Evolutionary conservation across 805 yeast genomes (phyloP).

Genomic region (Ogataea neopini): DNA sequence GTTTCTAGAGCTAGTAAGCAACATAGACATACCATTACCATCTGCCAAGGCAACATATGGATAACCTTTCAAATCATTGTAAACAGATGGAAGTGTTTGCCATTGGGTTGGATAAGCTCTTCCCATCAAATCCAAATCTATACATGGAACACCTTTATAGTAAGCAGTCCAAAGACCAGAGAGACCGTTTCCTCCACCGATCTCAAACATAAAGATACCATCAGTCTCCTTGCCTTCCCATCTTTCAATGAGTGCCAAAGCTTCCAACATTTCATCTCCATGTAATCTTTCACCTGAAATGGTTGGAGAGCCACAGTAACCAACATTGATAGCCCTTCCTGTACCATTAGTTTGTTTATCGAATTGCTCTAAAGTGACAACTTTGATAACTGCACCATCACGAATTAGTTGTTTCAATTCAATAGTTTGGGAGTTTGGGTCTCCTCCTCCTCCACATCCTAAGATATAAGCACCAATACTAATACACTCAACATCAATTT

Average conservation of each 20-base stretch:
- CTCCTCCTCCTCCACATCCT: slow-evolving; percentile 53
- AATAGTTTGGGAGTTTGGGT: slow-evolving; percentile 38
- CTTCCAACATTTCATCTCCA: slow-evolving; percentile 39
- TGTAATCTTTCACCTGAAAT: slow-evolving; percentile 43
- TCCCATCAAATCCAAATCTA: slow-evolving; percentile 48
- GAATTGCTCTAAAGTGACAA: slow-evolving; percentile 36
- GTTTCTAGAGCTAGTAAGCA: slow-evolving; percentile 34
- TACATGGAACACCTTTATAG: slow-evolving; percentile 23
- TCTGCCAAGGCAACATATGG: slow-evolving; percentile 43
- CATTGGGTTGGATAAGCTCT: slow-evolving; percentile 48
- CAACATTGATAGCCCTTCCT: slow-evolving; percentile 38
- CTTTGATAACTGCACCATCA: slow-evolving; percentile 36
- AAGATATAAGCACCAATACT: slow-evolving; percentile 44
- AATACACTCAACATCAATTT: slow-evolving; percentile 43
- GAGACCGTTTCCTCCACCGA: slow-evolving; percentile 47
- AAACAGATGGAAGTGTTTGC: slow-evolving; percentile 40
- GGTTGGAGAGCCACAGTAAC: slow-evolving; percentile 47
- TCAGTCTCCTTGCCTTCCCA: slow-evolving; percentile 33
- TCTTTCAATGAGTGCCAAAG: slow-evolving; percentile 32
- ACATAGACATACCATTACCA: slow-evolving; percentile 42
- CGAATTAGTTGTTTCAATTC: slow-evolving; percentile 36
- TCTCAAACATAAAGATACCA: slow-evolving; percentile 39
- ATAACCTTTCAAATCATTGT: slow-evolving; percentile 44
- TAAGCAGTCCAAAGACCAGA: slow-evolving; percentile 30
- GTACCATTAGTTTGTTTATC: slow-evolving; percentile 24